Percentiles rank a stretch among this genome's conserved stretches.
Conservation (phyloP, 1,284 basidiomycete species). For the Cryptococcus sp. region DNA sequence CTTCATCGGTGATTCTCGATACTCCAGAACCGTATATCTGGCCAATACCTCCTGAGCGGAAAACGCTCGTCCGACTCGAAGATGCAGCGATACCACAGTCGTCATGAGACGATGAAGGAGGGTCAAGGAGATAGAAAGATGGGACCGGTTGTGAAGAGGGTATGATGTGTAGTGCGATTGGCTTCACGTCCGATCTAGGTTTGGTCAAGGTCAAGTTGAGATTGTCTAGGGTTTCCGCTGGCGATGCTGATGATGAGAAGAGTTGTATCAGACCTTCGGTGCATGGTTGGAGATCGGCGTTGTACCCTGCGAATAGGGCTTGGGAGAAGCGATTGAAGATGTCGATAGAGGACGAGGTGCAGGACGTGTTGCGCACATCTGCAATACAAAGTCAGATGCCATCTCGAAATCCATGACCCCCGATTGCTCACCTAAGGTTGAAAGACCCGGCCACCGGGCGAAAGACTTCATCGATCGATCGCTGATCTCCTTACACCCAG, state of each 20-base stretch:
- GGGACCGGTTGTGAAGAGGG: slow-evolving; percentile 13
- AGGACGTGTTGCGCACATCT: slow-evolving; percentile 46
- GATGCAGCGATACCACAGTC: not conserved
- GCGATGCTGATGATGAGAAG: slow-evolving; percentile 22
- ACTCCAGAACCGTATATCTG: slow-evolving; percentile 34
- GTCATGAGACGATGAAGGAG: not conserved
- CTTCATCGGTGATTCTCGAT: slow-evolving; percentile 13
- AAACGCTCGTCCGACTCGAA: slow-evolving; percentile 6
- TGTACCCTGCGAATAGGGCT: slow-evolving; percentile 22
- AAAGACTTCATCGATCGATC: slow-evolving; percentile 37
- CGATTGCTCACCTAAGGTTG: slow-evolving; percentile 33
- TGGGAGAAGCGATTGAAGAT: slow-evolving; percentile 35
- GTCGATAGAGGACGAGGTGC: slow-evolving; percentile 27
- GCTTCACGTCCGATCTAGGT: slow-evolving; percentile 7
- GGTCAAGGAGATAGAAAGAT: slow-evolving; percentile 1
- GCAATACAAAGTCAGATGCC: not conserved
- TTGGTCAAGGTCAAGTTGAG: slow-evolving; percentile 34
- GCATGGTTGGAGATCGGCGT: slow-evolving; percentile 39
- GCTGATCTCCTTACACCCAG: slow-evolving; percentile 19
- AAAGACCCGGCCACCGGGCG: slow-evolving; percentile 42
- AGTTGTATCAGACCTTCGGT: slow-evolving; percentile 32
- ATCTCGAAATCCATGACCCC: not conserved
- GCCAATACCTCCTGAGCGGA: slow-evolving; percentile 29
- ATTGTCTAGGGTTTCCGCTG: slow-evolving; percentile 25
- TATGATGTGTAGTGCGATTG: slow-evolving; percentile 20